Percentiles rank a stretch among this genome's conserved stretches.
Evolutionary conservation across 352 stramenopile genomes (phyloP).

Genomic region (Phytopythium boreale): DNA sequence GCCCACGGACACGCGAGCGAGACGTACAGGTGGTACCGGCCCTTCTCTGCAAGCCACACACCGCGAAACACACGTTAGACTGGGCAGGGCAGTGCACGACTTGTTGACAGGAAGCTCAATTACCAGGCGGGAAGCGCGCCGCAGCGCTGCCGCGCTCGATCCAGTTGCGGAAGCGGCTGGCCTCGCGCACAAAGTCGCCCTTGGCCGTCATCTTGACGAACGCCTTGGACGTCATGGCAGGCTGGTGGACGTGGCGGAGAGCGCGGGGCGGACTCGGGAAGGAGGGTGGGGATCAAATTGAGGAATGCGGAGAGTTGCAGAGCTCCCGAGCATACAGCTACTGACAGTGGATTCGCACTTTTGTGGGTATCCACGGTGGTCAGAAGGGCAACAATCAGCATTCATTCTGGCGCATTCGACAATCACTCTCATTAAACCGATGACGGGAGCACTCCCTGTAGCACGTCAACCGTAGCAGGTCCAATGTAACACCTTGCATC

Average conservation of each 20-base stretch:
- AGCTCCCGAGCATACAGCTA: neutral
- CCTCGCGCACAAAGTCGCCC: conserved; percentile 27
- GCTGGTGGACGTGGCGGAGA: conserved; percentile 16
- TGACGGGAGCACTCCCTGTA: neutral
- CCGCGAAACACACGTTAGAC: neutral
- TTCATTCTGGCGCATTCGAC: neutral
- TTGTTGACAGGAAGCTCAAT: too few species aligned
- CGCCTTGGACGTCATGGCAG: conserved; percentile 20
- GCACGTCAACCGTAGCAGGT: too few species aligned
- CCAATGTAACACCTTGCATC: too few species aligned
- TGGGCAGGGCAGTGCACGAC: too few species aligned
- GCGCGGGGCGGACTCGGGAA: neutral
- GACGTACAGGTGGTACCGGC: conserved; percentile 91
- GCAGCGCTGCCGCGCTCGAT: conserved; percentile 19
- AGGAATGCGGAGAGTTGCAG: neutral
- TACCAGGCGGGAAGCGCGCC: conserved; percentile 24
- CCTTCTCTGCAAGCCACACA: conserved; percentile 18
- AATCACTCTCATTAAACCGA: neutral
- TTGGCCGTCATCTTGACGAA: conserved; percentile 23
- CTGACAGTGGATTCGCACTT: neutral
- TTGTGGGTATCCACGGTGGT: neutral
- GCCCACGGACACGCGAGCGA: conserved; percentile 87
- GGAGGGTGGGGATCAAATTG: neutral
- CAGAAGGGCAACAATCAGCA: conserved; percentile 3
- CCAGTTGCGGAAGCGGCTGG: conserved; percentile 30